Percentiles rank a stretch among this genome's conserved stretches.
phyloP scores from a whole-genome alignment of 768 basidiomycete genomes.

The Pleurotus ostreatus region DNA sequence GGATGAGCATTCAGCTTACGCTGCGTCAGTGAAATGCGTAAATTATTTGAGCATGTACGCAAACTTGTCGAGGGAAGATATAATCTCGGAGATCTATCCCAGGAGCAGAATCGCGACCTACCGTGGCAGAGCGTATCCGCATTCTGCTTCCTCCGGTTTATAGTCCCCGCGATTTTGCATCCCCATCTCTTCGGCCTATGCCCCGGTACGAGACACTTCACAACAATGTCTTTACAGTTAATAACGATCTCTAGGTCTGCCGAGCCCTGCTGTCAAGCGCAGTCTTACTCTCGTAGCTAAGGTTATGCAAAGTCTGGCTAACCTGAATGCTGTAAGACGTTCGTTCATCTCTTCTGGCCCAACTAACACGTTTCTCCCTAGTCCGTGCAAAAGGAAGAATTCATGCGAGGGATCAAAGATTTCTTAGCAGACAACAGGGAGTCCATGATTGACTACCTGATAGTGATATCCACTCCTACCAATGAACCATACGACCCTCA shows the following conservation, averaged over 20 bases:
- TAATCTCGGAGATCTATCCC: constrained; percentile 32
- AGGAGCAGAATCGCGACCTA: constrained; percentile 48
- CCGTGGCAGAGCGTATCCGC: constrained; percentile 85
- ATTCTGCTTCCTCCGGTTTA: constrained; percentile 86
- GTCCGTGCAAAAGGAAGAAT: constrained; percentile 73
- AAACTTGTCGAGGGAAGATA: constrained; percentile 69
- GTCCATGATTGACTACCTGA: constrained; percentile 78
- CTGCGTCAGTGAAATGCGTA: constrained; percentile 63
- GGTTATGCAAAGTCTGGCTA: constrained; percentile 86
- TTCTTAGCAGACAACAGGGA: constrained; percentile 62
- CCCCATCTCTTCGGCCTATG: constrained; percentile 81
- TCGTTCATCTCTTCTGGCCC: neutral
- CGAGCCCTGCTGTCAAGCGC: constrained; percentile 62
- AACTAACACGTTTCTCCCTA: constrained; percentile 18
- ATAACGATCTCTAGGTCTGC: constrained; percentile 48
- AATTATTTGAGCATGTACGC: constrained; percentile 65
- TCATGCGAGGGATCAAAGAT: constrained; percentile 72
- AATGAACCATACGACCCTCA: constrained; percentile 23
- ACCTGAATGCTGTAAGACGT: constrained; percentile 64
- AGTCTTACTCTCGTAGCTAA: constrained; percentile 84
- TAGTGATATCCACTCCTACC: constrained; percentile 60
- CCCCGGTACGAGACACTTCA: constrained; percentile 49
- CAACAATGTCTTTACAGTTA: constrained; percentile 6
- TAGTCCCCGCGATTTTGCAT: constrained; percentile 86
- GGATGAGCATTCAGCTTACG: constrained; percentile 7